Evolutionary conservation across 2,329 filamentous ascomycete species (phyloP).

Genomic region (Colletotrichum euphorbiae): DNA sequence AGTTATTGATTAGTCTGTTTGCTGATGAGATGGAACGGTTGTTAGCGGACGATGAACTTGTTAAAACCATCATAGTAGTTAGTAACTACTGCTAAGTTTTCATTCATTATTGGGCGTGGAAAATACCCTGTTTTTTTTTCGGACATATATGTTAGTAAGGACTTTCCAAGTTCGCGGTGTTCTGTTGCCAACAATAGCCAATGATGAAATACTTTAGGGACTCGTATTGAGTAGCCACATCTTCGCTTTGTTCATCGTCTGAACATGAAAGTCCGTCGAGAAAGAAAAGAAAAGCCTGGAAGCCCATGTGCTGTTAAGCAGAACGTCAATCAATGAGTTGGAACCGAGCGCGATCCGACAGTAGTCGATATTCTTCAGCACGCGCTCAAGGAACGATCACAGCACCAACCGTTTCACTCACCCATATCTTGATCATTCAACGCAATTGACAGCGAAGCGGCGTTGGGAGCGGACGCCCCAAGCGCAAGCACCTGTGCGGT

Average conservation of each 20-base stretch:
- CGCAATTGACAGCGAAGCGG: too few species aligned
- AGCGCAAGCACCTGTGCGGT: too few species aligned
- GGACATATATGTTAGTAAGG: too few species aligned
- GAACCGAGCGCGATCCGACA: background rate
- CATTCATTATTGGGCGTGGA: too few species aligned
- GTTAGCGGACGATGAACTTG: slow-evolving; percentile 44
- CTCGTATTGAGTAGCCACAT: background rate
- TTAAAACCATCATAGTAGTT: too few species aligned
- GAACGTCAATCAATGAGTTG: background rate
- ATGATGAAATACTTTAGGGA: background rate
- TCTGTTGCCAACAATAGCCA: slow-evolving; percentile 12
- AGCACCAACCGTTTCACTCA: too few species aligned
- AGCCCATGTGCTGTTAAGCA: background rate
- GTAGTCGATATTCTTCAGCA: background rate
- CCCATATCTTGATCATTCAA: too few species aligned
- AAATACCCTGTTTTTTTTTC: too few species aligned
- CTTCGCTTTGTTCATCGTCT: background rate
- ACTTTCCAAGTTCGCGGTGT: slow-evolving; percentile 42
- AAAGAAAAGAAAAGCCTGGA: background rate
- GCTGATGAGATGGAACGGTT: slow-evolving; percentile 47
- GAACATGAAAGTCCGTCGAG: background rate
- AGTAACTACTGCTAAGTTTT: too few species aligned
- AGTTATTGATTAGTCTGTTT: slow-evolving; percentile 45
- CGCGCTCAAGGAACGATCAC: background rate
- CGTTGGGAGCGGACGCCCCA: too few species aligned